These are phyloP conservation scores for Pseudomicrostroma phylloplanum DNA, from an alignment of 1,284 basidiomycete genomes.

Conservation along the genomic window DNA sequence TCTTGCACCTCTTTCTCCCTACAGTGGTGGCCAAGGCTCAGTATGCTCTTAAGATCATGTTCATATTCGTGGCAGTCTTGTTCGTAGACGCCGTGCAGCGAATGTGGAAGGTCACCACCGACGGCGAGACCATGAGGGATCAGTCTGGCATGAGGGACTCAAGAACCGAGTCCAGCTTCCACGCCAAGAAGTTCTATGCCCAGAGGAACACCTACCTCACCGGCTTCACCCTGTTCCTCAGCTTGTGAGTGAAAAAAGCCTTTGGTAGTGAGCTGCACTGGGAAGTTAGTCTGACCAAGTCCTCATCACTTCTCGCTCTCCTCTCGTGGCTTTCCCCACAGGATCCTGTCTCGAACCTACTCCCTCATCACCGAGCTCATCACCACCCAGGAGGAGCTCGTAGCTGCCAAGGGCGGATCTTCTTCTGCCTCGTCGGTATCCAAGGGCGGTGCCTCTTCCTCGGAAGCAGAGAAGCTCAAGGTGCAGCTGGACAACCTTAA, in stretches of 20 bases:
- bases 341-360: conserved; percentile 81
- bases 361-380: conserved; percentile 86
- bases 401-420: conserved; percentile 65
- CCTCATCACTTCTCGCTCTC: neutral
- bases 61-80: conserved; percentile 78
- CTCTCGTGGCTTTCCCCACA: conserved; percentile 5
- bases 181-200: conserved; percentile 79
- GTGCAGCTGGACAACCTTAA: conserved; percentile 33
- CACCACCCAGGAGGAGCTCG: conserved; percentile 78
- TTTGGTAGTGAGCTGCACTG: neutral
- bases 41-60: conserved; percentile 77
- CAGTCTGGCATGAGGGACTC: conserved; percentile 62
- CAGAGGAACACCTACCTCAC: conserved; percentile 74
- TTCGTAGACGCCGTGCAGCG: conserved; percentile 87
- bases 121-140: conserved; percentile 66
- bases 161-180: conserved; percentile 73
- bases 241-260: conserved; percentile 24
- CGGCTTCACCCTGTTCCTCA: conserved; percentile 70
- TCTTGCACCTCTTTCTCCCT: neutral
- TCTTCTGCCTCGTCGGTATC: conserved; percentile 3
- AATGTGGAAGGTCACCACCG: conserved; percentile 77
- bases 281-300: neutral
- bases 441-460: neutral
- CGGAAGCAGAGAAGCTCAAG: neutral
- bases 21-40: conserved; percentile 54